These are phyloP conservation scores for Euclidium syriacum DNA, from an alignment of 345 rosid genomes.

Conservation along the genomic window DNA sequence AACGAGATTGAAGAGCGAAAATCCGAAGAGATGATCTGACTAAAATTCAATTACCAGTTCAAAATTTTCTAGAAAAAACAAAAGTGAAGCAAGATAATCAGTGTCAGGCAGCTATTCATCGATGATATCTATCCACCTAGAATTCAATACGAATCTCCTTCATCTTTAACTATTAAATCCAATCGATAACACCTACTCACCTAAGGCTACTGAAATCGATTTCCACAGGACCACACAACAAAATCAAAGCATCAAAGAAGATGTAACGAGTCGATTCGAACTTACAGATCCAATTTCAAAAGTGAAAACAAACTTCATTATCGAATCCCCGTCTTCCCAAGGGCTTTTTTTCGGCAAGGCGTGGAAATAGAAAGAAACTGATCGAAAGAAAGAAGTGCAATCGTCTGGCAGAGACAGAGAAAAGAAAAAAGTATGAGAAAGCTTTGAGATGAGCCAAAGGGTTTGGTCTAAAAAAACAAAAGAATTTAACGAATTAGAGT, in stretches of 20 bases:
- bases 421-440: no score
- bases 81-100: neutral
- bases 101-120: neutral
- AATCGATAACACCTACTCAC: neutral
- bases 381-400: no score
- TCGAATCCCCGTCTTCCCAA: constrained; percentile 1
- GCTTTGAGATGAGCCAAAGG: no score
- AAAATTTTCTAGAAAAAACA: neutral
- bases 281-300: constrained; percentile 39
- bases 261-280: neutral
- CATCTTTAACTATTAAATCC: neutral
- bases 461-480: no score
- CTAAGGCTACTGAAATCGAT: neutral
- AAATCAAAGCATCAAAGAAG: neutral
- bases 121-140: neutral
- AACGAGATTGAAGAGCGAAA: neutral
- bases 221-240: neutral
- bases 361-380: neutral
- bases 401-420: no score
- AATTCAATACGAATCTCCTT: neutral
- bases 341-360: neutral
- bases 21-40: neutral
- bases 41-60: neutral
- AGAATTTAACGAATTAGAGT: no score
- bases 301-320: constrained; percentile 38